Percentiles rank a stretch among this genome's conserved stretches.
These are phyloP conservation scores for Boletus sensibilis DNA, from an alignment of 768 basidiomycete species.

Conservation along the genomic window DNA sequence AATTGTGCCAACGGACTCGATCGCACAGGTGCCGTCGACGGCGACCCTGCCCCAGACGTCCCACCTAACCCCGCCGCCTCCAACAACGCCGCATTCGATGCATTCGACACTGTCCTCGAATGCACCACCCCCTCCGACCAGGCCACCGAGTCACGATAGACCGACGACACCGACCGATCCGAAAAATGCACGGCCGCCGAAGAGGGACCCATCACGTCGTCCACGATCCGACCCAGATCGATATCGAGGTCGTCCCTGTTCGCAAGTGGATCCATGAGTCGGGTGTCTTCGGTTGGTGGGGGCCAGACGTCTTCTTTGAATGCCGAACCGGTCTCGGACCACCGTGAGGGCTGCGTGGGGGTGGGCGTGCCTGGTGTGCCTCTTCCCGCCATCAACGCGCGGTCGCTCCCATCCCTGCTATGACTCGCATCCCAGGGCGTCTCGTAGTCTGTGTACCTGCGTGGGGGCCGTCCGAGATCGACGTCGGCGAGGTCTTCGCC, in stretches of 20 bases:
- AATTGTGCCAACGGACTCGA: conserved; percentile 24
- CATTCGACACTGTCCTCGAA: conserved; percentile 22
- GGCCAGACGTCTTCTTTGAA: conserved; percentile 49
- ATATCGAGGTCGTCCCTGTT: conserved; percentile 26
- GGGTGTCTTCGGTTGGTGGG: conserved; percentile 34
- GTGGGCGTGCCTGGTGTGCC: neutral
- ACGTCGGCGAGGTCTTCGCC: conserved; percentile 26
- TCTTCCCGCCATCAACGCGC: neutral
- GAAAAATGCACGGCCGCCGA: conserved; percentile 16
- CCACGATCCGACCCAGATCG: conserved; percentile 43
- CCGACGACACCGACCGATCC: conserved; percentile 25
- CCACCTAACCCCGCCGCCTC: conserved; percentile 24
- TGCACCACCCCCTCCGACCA: conserved; percentile 8
- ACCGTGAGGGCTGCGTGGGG: neutral
- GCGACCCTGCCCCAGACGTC: neutral
- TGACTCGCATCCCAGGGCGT: conserved; percentile 20
- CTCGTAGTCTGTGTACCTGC: conserved; percentile 20
- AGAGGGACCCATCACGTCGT: conserved; percentile 49
- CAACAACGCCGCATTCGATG: conserved; percentile 22
- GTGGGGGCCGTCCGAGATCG: conserved; percentile 4
- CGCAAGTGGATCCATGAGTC: conserved; percentile 23
- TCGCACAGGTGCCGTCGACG: neutral
- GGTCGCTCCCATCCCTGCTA: neutral
- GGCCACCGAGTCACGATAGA: conserved; percentile 12
- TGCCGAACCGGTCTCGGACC: conserved; percentile 44